A percentile compares a stretch with the other conserved stretches of the same genome.
These are phyloP conservation scores for Crithidia fasciculata DNA, from an alignment of 208 protist genomes.

Conservation along the genomic window DNA sequence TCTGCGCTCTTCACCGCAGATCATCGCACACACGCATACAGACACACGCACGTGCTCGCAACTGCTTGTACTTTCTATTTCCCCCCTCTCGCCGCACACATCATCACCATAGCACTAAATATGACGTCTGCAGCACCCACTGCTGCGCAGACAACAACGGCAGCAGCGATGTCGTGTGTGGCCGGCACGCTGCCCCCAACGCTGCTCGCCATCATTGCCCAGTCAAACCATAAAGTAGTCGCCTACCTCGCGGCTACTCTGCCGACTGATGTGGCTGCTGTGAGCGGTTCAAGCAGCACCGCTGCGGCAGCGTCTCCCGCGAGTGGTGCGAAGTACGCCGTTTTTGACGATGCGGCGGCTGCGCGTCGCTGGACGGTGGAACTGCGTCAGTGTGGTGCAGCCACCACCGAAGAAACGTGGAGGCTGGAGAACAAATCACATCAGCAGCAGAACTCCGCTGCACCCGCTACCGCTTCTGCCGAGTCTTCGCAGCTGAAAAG, in stretches of 20 bases:
- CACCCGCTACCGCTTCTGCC: not conserved
- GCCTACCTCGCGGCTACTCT: conserved; percentile 4
- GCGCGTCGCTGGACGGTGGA: conserved; percentile 17
- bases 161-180: not conserved
- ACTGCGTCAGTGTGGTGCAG: not conserved
- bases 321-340: not conserved
- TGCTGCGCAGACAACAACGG: not conserved
- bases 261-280: not conserved
- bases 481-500: not conserved
- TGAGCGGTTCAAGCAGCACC: too few species aligned
- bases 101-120: too few species aligned
- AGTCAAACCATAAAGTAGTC: not conserved
- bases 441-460: not conserved
- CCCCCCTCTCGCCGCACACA: too few species aligned
- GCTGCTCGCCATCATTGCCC: not conserved
- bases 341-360: conserved; percentile 9
- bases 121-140: too few species aligned
- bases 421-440: not conserved
- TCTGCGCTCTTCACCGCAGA: too few species aligned
- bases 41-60: too few species aligned
- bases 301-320: too few species aligned
- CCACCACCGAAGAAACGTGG: not conserved
- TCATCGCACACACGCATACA: too few species aligned
- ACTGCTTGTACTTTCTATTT: too few species aligned
- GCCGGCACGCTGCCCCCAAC: conserved; percentile 9